phyloP scores from a whole-genome alignment of 177 flowering plant genomes.

The Vitis hybrid region DNA sequence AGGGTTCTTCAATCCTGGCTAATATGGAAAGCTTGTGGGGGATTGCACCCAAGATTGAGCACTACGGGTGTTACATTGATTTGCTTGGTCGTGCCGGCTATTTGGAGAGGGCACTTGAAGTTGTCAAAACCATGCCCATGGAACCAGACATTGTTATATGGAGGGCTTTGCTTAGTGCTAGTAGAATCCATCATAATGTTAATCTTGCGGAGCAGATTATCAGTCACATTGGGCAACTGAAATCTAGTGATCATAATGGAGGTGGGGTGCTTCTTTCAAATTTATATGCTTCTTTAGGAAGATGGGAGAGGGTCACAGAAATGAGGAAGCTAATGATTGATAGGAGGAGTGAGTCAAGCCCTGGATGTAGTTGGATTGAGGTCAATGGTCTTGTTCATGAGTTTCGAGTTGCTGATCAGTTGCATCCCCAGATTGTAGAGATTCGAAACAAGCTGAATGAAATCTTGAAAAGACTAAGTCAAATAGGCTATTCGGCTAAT shows the following conservation, averaged over 20 bases:
- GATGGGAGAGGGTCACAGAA: conserved; percentile 43
- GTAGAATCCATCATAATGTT: conserved; percentile 41
- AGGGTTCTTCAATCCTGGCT: conserved; percentile 39
- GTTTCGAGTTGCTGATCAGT: conserved; percentile 44
- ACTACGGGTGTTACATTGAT: conserved; percentile 53
- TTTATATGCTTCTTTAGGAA: conserved; percentile 48
- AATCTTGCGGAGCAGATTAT: conserved; percentile 35
- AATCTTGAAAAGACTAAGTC: conserved; percentile 24
- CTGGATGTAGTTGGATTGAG: conserved; percentile 63
- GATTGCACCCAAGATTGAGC: conserved; percentile 46
- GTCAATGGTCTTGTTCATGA: conserved; percentile 41
- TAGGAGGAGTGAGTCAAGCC: conserved; percentile 24
- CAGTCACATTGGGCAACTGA: conserved; percentile 23
- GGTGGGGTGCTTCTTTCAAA: conserved; percentile 48
- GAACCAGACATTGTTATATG: conserved; percentile 48
- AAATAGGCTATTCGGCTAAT: conserved; percentile 43
- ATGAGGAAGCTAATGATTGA: conserved; percentile 38
- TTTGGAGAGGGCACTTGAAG: conserved; percentile 39
- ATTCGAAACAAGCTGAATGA: conserved; percentile 40
- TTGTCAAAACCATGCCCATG: conserved; percentile 41
- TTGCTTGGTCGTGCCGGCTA: conserved; percentile 57
- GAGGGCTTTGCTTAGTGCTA: conserved; percentile 55
- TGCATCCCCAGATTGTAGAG: conserved; percentile 39
- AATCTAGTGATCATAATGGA: conserved; percentile 21
- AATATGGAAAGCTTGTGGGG: conserved; percentile 43